These are phyloP conservation scores for Volutella citrinella DNA, from an alignment of 2,329 filamentous ascomycete species.

Conservation along the genomic window DNA sequence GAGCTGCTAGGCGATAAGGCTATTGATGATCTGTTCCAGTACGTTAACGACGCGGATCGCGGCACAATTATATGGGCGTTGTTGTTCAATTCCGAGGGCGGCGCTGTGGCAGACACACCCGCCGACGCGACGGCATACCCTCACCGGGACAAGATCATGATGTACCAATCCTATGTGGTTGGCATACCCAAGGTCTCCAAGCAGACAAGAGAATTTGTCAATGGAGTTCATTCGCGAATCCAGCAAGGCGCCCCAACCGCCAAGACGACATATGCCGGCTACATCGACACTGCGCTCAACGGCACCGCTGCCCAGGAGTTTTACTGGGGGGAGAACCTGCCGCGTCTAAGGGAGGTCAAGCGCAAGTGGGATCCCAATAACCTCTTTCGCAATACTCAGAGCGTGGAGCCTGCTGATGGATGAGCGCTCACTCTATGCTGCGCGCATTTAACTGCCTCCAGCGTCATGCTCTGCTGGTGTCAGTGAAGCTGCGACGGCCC, in stretches of 20 bases:
- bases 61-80: constrained; percentile 57
- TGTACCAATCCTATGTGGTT: constrained; percentile 60
- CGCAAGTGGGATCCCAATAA: too few species aligned
- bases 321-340: too few species aligned
- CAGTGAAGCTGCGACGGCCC: too few species aligned
- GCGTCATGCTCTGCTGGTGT: too few species aligned
- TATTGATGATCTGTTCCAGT: constrained; percentile 50
- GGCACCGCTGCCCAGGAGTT: too few species aligned
- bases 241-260: constrained; percentile 25
- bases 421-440: too few species aligned
- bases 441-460: too few species aligned
- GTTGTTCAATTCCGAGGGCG: constrained; percentile 61
- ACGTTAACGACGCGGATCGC: constrained; percentile 46
- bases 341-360: too few species aligned
- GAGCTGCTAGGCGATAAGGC: constrained; percentile 44
- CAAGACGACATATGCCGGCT: constrained; percentile 59
- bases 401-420: too few species aligned
- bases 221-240: constrained; percentile 47
- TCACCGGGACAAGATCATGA: constrained; percentile 62
- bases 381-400: too few species aligned
- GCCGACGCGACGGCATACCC: constrained; percentile 57
- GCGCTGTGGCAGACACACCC: constrained; percentile 55
- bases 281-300: too few species aligned
- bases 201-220: constrained; percentile 49
- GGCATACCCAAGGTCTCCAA: constrained; percentile 43